Base-by-base conservation (phyloP, 2,329 filamentous ascomycete species). In the Aspergillus awamori region DNA sequence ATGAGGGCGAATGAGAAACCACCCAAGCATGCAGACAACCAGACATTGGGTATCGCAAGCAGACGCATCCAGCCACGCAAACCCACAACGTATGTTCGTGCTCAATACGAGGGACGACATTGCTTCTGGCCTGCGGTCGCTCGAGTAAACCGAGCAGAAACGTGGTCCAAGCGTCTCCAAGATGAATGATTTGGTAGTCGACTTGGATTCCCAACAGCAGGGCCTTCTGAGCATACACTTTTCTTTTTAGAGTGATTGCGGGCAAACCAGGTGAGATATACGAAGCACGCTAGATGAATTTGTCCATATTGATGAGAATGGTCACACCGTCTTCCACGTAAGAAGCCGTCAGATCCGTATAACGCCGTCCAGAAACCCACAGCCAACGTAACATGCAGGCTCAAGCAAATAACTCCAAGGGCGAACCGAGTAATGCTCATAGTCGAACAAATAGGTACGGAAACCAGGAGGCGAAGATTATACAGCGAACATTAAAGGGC, bases 211-310 rank as follows among this genome's bases (percentile, higher is more conserved):
- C 26, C 53, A 47, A n/a, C 36, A 36, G 43, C n/a, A 33, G 30
- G 17, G 20, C 38, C 26, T 11, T 47, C 52, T 28, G 47, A 48
- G n/a, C 51, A n/a, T 28, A 28, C 45, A 54, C n/a, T 51, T 17
- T 58, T 59, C 17, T n/a, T 58, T 59, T 47, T 55, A 65, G 53
- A 57, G 33, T 63, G 64, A 63, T 69, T 55, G 65, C 62, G 64
- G 64, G 60, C 64, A 72, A 67, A 66, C 69, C 69, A 71, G 65
- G 26, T 20, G 33, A 17, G 22, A 69, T 63, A 70, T 69, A 72
- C 69, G 68, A 71, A 70, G 67, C 73, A 74, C 71, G 72, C 69
- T 75, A 73, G 68, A 76, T 74, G 71, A 70, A 69, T 66, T 71
- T 72, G 69, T 71, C 65, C 71, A 76, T 70, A 74, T 72, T 67